Conservation (phyloP, 768 basidiomycete species). For the Tulasnella sp. region DNA sequence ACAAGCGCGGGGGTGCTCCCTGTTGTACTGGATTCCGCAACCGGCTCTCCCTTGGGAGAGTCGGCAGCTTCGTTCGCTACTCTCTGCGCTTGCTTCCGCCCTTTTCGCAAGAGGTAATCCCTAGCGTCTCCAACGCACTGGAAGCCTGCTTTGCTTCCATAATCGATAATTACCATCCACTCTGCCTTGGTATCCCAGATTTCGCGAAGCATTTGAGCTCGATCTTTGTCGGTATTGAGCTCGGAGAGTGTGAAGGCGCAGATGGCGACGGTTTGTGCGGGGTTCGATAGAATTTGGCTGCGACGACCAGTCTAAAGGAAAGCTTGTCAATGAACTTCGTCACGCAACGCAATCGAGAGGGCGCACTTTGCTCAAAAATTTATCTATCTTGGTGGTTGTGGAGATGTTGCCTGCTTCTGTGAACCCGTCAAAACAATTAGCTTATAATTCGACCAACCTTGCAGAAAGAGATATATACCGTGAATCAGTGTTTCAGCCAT, state of each 20-base stretch:
- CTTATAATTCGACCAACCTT: neutral
- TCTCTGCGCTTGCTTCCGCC: conserved; percentile 45
- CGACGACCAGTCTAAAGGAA: conserved; percentile 35
- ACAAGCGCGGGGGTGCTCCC: conserved; percentile 24
- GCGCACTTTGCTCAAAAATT: conserved; percentile 26
- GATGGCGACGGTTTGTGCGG: conserved; percentile 68
- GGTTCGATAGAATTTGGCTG: conserved; percentile 42
- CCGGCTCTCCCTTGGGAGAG: conserved; percentile 32
- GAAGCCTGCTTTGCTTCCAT: conserved; percentile 72
- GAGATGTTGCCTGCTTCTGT: neutral
- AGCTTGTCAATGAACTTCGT: neutral
- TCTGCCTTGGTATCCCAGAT: conserved; percentile 93
- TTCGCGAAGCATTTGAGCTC: conserved; percentile 66
- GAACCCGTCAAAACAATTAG: neutral
- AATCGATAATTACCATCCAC: conserved; percentile 83
- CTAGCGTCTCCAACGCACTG: conserved; percentile 73
- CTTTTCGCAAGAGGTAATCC: conserved; percentile 62
- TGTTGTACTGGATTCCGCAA: conserved; percentile 26
- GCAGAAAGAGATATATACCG: conserved; percentile 21
- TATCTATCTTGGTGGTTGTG: neutral
- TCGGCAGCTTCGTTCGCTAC: conserved; percentile 48
- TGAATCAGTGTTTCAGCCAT: conserved; percentile 62
- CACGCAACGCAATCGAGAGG: conserved; percentile 31
- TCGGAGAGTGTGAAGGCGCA: conserved; percentile 86
- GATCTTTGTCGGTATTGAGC: conserved; percentile 51